Percentiles rank a stretch among this genome's conserved stretches.
These are phyloP conservation scores for Delphinella strobiligena DNA, from an alignment of 2,329 filamentous ascomycete species.

Conservation along the genomic window DNA sequence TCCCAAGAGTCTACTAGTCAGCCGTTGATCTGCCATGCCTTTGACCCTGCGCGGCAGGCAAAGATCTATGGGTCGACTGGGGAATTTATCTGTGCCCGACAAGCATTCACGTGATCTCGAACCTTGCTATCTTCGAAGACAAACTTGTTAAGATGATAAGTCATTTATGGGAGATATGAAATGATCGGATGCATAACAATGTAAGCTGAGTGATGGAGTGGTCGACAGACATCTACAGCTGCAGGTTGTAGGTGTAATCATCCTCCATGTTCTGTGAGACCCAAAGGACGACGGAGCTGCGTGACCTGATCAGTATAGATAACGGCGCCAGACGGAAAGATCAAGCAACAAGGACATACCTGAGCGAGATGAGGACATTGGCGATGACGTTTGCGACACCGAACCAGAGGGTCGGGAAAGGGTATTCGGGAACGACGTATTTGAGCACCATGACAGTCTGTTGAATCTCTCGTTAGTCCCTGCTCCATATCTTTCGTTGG, in stretches of 20 bases:
- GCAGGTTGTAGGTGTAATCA: constrained; percentile 58
- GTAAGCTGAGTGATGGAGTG: neutral
- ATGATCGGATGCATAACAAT: neutral
- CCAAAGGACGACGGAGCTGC: constrained; percentile 53
- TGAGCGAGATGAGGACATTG: constrained; percentile 55
- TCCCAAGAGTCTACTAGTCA: no score
- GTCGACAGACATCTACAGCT: constrained; percentile 36
- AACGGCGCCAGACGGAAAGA: no score
- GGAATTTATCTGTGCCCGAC: no score
- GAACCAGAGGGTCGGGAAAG: constrained; percentile 52
- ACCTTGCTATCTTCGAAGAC: no score
- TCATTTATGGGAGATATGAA: neutral
- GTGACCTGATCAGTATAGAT: constrained; percentile 1
- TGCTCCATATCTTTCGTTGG: no score
- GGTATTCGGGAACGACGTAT: constrained; percentile 49
- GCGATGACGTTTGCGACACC: constrained; percentile 54
- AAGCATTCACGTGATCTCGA: no score
- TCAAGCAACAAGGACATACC: no score
- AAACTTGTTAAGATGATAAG: neutral
- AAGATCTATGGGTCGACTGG: no score
- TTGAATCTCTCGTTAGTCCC: no score
- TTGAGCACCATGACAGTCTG: constrained; percentile 55
- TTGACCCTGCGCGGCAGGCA: no score
- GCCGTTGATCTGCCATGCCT: no score
- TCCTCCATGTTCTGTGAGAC: constrained; percentile 63